Evolutionary conservation across 495 filamentous ascomycete genomes (phyloP).

Genomic region (Xanthoparmelia taractica): DNA sequence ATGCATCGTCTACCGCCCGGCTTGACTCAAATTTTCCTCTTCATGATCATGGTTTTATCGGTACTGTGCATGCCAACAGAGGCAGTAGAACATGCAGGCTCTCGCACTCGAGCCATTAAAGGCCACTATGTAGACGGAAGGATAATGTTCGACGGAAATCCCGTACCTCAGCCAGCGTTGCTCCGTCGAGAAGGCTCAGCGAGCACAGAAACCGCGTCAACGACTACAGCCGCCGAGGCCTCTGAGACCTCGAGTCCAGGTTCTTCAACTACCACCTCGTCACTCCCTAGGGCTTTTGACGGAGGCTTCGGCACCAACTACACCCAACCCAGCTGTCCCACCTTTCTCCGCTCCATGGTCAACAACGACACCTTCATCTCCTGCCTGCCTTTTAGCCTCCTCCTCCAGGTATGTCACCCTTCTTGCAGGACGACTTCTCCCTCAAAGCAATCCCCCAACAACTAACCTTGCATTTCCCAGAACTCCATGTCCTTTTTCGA

Average conservation of each 20-base stretch:
- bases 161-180: constrained; percentile 3
- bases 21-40: not conserved
- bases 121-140: constrained; percentile 1
- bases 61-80: constrained; percentile 10
- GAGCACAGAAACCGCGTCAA: constrained; percentile 9
- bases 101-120: constrained; percentile 3
- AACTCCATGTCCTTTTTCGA: constrained; percentile 73
- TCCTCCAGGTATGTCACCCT: constrained; percentile 49
- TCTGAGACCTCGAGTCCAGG: constrained; percentile 20
- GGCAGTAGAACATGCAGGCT: constrained; percentile 1
- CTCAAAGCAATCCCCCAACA: not conserved
- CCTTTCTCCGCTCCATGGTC: constrained; percentile 63
- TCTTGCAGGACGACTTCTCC: not conserved
- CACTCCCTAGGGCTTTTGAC: constrained; percentile 65
- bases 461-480: constrained; percentile 26
- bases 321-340: constrained; percentile 50
- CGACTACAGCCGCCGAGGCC: constrained; percentile 8
- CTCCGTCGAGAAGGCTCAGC: constrained; percentile 4
- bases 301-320: constrained; percentile 63
- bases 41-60: constrained; percentile 2
- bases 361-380: constrained; percentile 51
- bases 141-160: constrained; percentile 9
- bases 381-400: constrained; percentile 68
- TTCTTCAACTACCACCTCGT: constrained; percentile 28
- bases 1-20: constrained; percentile 3